A percentile compares a stretch with the other conserved stretches of the same genome.
These are phyloP conservation scores for Mycogone perniciosa DNA, from an alignment of 2,329 filamentous ascomycete genomes.

Conservation along the genomic window DNA sequence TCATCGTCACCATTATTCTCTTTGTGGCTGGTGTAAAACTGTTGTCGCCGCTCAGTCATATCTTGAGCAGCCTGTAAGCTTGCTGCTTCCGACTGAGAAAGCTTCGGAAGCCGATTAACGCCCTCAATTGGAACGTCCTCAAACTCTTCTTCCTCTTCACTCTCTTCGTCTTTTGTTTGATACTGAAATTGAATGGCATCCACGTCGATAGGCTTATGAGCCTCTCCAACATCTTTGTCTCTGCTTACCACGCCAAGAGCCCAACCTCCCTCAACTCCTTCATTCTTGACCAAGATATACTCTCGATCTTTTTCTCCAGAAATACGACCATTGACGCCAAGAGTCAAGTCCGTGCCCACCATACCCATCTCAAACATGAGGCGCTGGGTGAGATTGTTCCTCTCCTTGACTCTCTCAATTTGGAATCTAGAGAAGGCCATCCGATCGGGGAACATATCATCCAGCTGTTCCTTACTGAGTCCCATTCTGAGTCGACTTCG, in stretches of 20 bases:
- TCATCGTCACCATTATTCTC: constrained; percentile 23
- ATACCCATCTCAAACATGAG: constrained; percentile 93
- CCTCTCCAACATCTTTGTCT: constrained; percentile 70
- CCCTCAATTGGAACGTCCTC: constrained; percentile 92
- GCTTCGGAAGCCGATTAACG: constrained; percentile 72
- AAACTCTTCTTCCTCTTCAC: constrained; percentile 71
- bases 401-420: constrained; percentile 85
- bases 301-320: constrained; percentile 84
- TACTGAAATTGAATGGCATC: constrained; percentile 59
- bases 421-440: constrained; percentile 98
- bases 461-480: constrained; percentile 89
- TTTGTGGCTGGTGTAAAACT: constrained; percentile 20
- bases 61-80: constrained; percentile 22
- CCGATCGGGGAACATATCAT: constrained; percentile 92
- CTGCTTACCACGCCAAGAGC: constrained; percentile 88
- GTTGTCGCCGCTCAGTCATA: constrained; percentile 21
- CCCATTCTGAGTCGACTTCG: constrained; percentile 90
- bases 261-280: constrained; percentile 92
- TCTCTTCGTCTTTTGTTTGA: constrained; percentile 52
- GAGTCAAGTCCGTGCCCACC: constrained; percentile 67
- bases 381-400: constrained; percentile 90
- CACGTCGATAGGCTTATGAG: constrained; percentile 86
- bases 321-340: constrained; percentile 60
- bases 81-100: constrained; percentile 16
- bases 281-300: constrained; percentile 94